Evolutionary conservation across 2,329 filamentous ascomycete species (phyloP), one percentile per base, ranked within the genome.

Genomic region (Teratosphaeria viscida): DNA sequence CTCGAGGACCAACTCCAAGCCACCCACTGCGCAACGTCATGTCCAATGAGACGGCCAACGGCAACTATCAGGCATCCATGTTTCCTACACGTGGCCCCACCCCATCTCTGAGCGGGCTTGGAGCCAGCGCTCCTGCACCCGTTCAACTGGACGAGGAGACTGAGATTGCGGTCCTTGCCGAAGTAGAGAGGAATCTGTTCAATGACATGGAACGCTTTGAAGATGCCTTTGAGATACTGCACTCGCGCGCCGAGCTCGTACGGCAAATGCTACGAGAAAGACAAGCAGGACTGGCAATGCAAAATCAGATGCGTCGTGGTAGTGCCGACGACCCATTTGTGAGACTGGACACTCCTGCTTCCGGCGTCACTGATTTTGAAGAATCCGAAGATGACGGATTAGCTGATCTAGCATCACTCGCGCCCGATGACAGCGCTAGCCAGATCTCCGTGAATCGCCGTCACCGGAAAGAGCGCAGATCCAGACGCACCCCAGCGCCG

Each of bases 131-230:
- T 34, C 75, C 73, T 26, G 73, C 85, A 0, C 87, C 86, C 2
- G 92, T 97, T 3, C 92, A 91, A 3, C 84, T 95, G 60, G 92
- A 96, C 71, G 92, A 97, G 73, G 92, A 97, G 69, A 90, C 89
- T 58, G 92, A 96, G 72, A 92, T 96, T 68, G 89, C 89, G 0
- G 88, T 89, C 1, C 81, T 96, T 5, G 90, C 90, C 7, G 92
- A 96, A 74, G 86, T 96, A 47, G 92, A 97, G 74, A 85, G 91
- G 6, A 90, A 96, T 69, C 95, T 97, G 60, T 96, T 92, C 75
- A 82, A 85, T 37, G 90, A 92, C 62, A 97, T 97, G 92, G 92
- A 97, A 75, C 86, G 85, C 0, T 82, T 97, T 27, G 92, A 97
- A 74, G 90, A 96, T 70, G 91, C 92, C 0, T 96, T 97, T 67